phyloP scores from a whole-genome alignment of 345 rosid species.

The Ceriops tagal region DNA sequence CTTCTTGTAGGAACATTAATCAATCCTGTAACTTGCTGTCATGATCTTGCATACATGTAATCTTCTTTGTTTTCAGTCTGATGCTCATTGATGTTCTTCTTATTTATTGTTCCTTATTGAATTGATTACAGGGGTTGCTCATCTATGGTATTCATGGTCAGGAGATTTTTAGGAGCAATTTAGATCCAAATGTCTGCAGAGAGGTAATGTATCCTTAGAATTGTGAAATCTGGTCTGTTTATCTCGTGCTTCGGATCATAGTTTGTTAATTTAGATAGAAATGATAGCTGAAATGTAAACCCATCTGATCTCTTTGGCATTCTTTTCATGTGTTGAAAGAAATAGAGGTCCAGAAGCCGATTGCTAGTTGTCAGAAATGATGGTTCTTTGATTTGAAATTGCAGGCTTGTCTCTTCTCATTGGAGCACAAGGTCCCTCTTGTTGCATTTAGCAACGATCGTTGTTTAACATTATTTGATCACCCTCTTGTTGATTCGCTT shows the following conservation, averaged over 20 bases:
- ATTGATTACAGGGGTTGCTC: slow-evolving; percentile 74
- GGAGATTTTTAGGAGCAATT: slow-evolving; percentile 74
- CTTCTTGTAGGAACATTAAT: too few relatives aligned
- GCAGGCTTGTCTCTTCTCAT: slow-evolving; percentile 75
- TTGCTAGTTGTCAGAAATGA: neutral
- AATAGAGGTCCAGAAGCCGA: too few relatives aligned
- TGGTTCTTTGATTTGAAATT: slow-evolving; percentile 7
- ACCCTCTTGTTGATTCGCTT: slow-evolving; percentile 72
- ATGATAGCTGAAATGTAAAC: too few relatives aligned
- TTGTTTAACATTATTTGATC: slow-evolving; percentile 79
- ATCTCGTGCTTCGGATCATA: neutral
- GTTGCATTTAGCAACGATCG: slow-evolving; percentile 78
- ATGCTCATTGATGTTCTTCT: slow-evolving; percentile 5
- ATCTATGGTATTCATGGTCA: slow-evolving; percentile 85
- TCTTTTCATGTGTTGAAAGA: too few relatives aligned
- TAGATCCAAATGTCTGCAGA: slow-evolving; percentile 74
- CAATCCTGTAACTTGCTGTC: neutral
- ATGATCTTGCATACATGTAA: neutral
- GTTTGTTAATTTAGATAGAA: too few relatives aligned
- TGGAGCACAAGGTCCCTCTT: slow-evolving; percentile 82
- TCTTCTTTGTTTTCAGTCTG: neutral
- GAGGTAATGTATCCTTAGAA: slow-evolving; percentile 46
- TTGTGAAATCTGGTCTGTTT: neutral
- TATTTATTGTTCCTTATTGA: slow-evolving; percentile 13
- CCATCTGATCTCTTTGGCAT: too few relatives aligned